phyloP scores from a whole-genome alignment of 1,139 yeast genomes.

The Blastobotrys malaysiensis region DNA sequence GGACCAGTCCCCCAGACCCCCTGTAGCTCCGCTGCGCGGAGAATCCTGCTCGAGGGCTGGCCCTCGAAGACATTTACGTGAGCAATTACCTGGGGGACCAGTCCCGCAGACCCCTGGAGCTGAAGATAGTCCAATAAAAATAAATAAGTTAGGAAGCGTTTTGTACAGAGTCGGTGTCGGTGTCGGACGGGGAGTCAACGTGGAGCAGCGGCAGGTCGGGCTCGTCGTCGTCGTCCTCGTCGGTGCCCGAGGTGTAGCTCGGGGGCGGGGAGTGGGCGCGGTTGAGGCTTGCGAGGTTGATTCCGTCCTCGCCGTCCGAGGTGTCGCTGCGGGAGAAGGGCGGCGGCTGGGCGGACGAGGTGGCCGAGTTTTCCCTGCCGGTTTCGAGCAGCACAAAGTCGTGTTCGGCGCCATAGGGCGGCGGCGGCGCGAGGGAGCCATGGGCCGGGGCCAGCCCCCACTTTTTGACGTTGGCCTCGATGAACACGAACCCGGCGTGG shows the following conservation, averaged over 20 bases:
- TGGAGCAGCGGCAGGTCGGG: neutral
- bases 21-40: no score
- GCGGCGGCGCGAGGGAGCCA: slow-evolving; percentile 73
- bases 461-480: slow-evolving; percentile 90
- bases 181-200: neutral
- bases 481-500: slow-evolving; percentile 86
- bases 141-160: neutral
- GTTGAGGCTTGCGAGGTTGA: slow-evolving; percentile 15
- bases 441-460: slow-evolving; percentile 83
- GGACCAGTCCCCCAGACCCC: no score
- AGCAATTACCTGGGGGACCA: no score
- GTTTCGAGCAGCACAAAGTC: slow-evolving; percentile 38
- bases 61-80: no score
- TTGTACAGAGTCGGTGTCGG: neutral
- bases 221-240: neutral
- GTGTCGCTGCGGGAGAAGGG: slow-evolving; percentile 11
- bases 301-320: slow-evolving; percentile 16
- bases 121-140: neutral
- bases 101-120: no score
- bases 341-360: slow-evolving; percentile 14
- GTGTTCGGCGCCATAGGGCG: slow-evolving; percentile 54
- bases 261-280: slow-evolving; percentile 25
- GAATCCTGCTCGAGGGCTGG: no score
- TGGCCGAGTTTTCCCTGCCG: slow-evolving; percentile 15
- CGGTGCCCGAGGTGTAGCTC: slow-evolving; percentile 22